Evolutionary conservation across 805 yeast species (phyloP), one percentile per base, ranked within the genome.

Genomic region (Ogataea degrootiae): DNA sequence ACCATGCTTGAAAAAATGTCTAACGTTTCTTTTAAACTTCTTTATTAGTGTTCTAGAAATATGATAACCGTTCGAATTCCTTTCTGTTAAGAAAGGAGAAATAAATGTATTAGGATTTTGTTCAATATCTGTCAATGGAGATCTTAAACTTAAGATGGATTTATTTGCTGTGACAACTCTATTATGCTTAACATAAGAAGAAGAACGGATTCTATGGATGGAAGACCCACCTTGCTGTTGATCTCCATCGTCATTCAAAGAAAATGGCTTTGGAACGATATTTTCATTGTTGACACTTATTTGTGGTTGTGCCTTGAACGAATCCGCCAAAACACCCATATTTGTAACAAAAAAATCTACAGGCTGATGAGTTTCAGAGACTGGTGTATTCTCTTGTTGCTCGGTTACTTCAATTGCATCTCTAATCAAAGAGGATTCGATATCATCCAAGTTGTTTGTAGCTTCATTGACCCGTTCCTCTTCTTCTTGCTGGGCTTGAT

Each of bases 321-420:
- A 52, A 22, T 59, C 58, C 5, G 61, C 43, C n/a, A 57, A 34
- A 1, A 59, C 45, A 4, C 61, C 63, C 3, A 46, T 15, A 6
- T 46, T 46, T 2, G 63, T 59, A 40, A 57, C 50, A 7, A 52
- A 35, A 2, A 53, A 44, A 17, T 51, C 52, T 16, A n/a, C 23
- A 34, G 21, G 17, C 15, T n/a, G 39, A 14, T 22, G 15, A 26
- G 36, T 14, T 12, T n/a, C 19, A 9, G 34, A 5, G 5, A 37
- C 12, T 29, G 26, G 26, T 17, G 41, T n/a, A 6, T 19, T 22
- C 2, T 38, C 31, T 11, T 9, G 29, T 11, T 21, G 35, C 26
- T n/a, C 34, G 7, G 9, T 9, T 36, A 16, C 15, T 19, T 36
- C 22, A 6, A 4, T 16, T 7, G 39, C 21, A 16, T 45, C 45